A percentile compares a stretch with the other conserved stretches of the same genome.
Conservation (phyloP, 352 stramenopile genomes). For the Globisporangium yorkense region DNA sequence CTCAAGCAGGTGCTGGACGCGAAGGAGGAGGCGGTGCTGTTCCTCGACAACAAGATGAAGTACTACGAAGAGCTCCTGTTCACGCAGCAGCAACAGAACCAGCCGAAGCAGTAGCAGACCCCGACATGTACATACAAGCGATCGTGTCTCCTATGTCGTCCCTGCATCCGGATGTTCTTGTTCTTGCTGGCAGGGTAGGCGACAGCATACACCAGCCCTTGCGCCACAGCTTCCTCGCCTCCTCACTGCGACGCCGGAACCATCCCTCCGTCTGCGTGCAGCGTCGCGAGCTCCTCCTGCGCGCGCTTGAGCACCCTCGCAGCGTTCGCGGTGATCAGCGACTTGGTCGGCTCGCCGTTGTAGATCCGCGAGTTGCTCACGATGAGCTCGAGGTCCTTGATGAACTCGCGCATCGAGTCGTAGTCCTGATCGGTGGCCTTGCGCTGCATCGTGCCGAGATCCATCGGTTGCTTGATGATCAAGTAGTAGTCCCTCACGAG, state of each 20-base stretch:
- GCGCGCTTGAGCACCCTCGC: conserved; percentile 68
- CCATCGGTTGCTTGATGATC: conserved; percentile 85
- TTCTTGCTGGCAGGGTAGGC: not conserved
- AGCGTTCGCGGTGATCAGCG: conserved; percentile 72
- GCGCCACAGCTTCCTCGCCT: not conserved
- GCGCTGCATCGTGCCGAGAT: conserved; percentile 55
- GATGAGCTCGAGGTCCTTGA: conserved; percentile 84
- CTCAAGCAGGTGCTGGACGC: conserved; percentile 49
- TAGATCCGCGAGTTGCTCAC: conserved; percentile 82
- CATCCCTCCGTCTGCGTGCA: not conserved
- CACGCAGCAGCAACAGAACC: not conserved
- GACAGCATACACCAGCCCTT: not conserved
- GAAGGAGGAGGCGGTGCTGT: conserved; percentile 55
- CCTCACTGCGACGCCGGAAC: not conserved
- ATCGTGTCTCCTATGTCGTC: too few species aligned
- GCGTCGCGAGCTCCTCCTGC: conserved; percentile 65
- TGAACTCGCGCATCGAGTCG: conserved; percentile 81
- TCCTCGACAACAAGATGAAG: conserved; percentile 45
- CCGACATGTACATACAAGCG: not conserved
- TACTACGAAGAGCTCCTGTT: conserved; percentile 29
- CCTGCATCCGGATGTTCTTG: too few species aligned
- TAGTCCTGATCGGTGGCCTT: conserved; percentile 68
- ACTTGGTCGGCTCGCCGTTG: conserved; percentile 65
- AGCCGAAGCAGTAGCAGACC: not conserved
- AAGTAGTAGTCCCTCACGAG: conserved; percentile 74